A percentile compares a stretch with the other conserved stretches of the same genome.
Evolutionary conservation across 192 early-diverging fungal species (phyloP).

Genomic region (Dissophora ornata): DNA sequence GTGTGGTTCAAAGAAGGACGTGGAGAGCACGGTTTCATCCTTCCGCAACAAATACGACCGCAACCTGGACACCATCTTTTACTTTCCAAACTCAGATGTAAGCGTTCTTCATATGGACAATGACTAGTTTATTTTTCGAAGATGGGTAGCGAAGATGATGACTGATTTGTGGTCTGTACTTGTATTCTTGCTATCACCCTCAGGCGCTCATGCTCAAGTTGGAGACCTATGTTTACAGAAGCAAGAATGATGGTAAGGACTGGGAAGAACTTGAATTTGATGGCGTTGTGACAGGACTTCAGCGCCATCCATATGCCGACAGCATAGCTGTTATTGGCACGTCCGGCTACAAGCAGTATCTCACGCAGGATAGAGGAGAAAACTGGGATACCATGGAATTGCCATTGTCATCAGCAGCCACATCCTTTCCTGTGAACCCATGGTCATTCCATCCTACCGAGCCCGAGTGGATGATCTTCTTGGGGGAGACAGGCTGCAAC

Average conservation of each 20-base stretch:
- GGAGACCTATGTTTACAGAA: slow-evolving; percentile 62
- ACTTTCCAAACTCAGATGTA: slow-evolving; percentile 54
- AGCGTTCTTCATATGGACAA: neutral
- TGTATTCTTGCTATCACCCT: neutral
- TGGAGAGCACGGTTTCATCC: slow-evolving; percentile 39
- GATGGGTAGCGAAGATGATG: neutral
- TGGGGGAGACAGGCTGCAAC: slow-evolving; percentile 70
- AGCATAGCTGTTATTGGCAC: slow-evolving; percentile 72
- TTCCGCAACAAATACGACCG: slow-evolving; percentile 36
- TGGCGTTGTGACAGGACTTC: slow-evolving; percentile 60
- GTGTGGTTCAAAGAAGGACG: slow-evolving; percentile 69
- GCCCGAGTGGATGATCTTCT: slow-evolving; percentile 83
- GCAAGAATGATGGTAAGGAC: slow-evolving; percentile 71
- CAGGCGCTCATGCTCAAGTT: slow-evolving; percentile 63
- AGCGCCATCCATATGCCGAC: slow-evolving; percentile 72
- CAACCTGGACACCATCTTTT: slow-evolving; percentile 27
- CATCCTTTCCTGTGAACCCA: slow-evolving; percentile 64
- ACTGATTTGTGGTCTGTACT: neutral
- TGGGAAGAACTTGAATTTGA: slow-evolving; percentile 61
- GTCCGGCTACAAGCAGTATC: slow-evolving; percentile 57
- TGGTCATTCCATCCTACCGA: slow-evolving; percentile 86
- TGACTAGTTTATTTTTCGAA: neutral
- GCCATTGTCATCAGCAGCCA: slow-evolving; percentile 70
- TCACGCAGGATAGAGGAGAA: slow-evolving; percentile 70
- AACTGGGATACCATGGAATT: slow-evolving; percentile 67